Percentiles rank a stretch among this genome's conserved stretches.
phyloP scores from a whole-genome alignment of 176 grass and related monocot genomes.

The Rhynchospora pubera region DNA sequence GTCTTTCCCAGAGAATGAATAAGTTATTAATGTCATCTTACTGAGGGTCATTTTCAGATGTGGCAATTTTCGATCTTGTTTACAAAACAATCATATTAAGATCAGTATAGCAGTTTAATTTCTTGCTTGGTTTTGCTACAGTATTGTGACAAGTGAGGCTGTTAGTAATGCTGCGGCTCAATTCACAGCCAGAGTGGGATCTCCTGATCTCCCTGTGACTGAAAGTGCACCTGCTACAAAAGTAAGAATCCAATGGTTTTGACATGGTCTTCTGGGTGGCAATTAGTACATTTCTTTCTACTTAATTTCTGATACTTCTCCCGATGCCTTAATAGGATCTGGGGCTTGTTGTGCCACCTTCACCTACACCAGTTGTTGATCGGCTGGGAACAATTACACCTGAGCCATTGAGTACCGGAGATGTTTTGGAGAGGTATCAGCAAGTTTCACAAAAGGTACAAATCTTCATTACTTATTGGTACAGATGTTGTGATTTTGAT shows the following conservation, averaged over 20 bases:
- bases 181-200: slow-evolving; percentile 38
- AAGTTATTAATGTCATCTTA: neutral
- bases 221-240: slow-evolving; percentile 35
- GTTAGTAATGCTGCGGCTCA: slow-evolving; percentile 32
- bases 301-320: slow-evolving; percentile 12
- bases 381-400: slow-evolving; percentile 54
- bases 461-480: slow-evolving; percentile 9
- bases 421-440: slow-evolving; percentile 70
- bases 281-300: slow-evolving; percentile 14
- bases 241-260: slow-evolving; percentile 30
- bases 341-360: slow-evolving; percentile 33
- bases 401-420: slow-evolving; percentile 62
- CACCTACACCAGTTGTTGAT: slow-evolving; percentile 42
- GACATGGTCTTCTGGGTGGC: neutral
- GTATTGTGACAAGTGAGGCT: slow-evolving; percentile 32
- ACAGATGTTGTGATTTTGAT: slow-evolving; percentile 11
- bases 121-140: slow-evolving; percentile 31
- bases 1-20: neutral
- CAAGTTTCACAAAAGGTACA: slow-evolving; percentile 80
- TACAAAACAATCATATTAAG: neutral
- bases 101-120: neutral
- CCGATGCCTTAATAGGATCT: slow-evolving; percentile 46
- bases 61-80: neutral
- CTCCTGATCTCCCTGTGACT: slow-evolving; percentile 46
- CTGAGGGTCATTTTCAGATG: neutral